Percentiles rank a stretch among this genome's conserved stretches.
These are phyloP conservation scores for Rhodosporidiobolus odoratus DNA, from an alignment of 768 basidiomycete species.

Conservation along the genomic window DNA sequence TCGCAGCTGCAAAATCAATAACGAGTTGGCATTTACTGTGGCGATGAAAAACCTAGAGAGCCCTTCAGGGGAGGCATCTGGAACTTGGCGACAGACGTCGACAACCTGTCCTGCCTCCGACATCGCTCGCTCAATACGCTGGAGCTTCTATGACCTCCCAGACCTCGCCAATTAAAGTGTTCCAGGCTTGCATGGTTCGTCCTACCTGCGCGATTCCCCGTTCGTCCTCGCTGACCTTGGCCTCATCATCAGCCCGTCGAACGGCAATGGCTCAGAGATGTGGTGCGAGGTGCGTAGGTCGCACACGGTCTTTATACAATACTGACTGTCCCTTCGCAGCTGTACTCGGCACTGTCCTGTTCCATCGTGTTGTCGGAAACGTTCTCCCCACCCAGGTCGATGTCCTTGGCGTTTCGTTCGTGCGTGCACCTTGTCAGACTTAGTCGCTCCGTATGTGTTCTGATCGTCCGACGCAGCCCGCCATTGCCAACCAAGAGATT, in stretches of 20 bases:
- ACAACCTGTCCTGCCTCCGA: too few species aligned
- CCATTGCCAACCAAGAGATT: neutral
- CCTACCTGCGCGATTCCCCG: too few species aligned
- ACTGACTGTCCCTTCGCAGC: neutral
- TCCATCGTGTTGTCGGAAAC: slow-evolving; percentile 25
- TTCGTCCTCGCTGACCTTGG: too few species aligned
- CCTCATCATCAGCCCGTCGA: slow-evolving; percentile 13
- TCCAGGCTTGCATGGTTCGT: too few species aligned
- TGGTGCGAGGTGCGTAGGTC: slow-evolving; percentile 4
- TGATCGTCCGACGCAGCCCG: neutral
- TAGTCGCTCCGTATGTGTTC: neutral
- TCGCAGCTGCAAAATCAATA: too few species aligned
- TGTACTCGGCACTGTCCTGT: slow-evolving; percentile 18
- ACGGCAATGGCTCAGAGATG: neutral
- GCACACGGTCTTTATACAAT: neutral
- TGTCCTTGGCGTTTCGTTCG: slow-evolving; percentile 18
- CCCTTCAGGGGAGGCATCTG: too few species aligned
- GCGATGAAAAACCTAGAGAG: too few species aligned
- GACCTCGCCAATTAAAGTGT: too few species aligned
- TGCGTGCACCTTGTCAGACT: neutral
- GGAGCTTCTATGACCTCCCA: too few species aligned
- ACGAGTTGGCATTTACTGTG: too few species aligned
- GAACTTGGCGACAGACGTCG: too few species aligned
- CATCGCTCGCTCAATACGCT: too few species aligned
- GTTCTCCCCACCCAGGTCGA: neutral